Conservation (phyloP, 164 flowering plant species). For the Magnolia sinica region DNA sequence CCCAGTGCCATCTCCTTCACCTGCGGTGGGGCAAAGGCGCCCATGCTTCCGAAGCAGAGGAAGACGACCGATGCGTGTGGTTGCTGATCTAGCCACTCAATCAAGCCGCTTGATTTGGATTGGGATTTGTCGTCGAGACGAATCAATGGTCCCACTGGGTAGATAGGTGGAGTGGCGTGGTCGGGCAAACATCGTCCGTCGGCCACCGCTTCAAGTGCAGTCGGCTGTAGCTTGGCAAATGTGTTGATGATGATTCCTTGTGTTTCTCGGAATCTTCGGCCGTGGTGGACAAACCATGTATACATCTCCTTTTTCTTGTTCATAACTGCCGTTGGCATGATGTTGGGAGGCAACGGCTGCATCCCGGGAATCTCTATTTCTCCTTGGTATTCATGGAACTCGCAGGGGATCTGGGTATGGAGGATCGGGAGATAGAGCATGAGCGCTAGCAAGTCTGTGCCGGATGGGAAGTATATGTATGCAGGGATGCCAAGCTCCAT, state of each 20-base stretch:
- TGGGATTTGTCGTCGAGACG: constrained; percentile 1
- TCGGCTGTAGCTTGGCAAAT: constrained; percentile 4
- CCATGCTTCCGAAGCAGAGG: constrained; percentile 18
- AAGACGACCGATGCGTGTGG: constrained; percentile 9
- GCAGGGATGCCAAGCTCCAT: constrained; percentile 10
- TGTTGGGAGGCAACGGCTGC: constrained; percentile 7
- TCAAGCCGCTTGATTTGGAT: too few species aligned
- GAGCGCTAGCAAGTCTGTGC: constrained; percentile 1
- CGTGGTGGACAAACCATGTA: constrained; percentile 6
- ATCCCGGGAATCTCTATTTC: constrained; percentile 11
- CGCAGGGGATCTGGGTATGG: not conserved
- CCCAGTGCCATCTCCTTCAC: constrained; percentile 21
- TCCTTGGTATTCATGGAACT: constrained; percentile 1
- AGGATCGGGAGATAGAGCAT: constrained; percentile 17
- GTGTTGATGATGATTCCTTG: constrained; percentile 16
- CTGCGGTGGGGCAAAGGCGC: constrained; percentile 12
- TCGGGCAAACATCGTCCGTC: not conserved
- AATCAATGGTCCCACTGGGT: constrained; percentile 37
- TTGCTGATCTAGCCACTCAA: constrained; percentile 12
- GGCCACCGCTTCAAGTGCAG: not conserved
- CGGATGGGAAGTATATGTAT: constrained; percentile 12
- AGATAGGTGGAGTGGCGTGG: constrained; percentile 23
- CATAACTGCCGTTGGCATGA: constrained; percentile 4
- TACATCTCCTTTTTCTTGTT: not conserved
- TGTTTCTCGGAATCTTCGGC: not conserved